A percentile compares a stretch with the other conserved stretches of the same genome.
Evolutionary conservation across 495 filamentous ascomycete species (phyloP).

Genomic region (Talaromyces liani): DNA sequence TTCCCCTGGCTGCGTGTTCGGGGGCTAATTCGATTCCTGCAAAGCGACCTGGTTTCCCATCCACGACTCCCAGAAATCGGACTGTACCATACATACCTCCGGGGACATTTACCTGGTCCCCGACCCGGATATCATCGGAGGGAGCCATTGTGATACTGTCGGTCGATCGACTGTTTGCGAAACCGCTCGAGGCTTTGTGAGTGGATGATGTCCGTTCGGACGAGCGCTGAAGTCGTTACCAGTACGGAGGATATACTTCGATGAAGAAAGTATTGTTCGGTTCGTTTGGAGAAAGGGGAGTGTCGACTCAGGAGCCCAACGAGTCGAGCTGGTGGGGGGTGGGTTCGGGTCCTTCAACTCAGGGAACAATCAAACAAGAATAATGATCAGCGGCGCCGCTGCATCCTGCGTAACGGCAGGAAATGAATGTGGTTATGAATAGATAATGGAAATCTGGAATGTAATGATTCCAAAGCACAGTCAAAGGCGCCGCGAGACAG

Average conservation of each 20-base stretch:
- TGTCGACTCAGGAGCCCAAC: not conserved
- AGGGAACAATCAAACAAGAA: not conserved
- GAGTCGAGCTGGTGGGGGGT: not conserved
- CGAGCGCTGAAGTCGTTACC: not conserved
- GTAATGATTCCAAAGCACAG: not conserved
- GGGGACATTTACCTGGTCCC: constrained; percentile 88
- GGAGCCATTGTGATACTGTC: constrained; percentile 22
- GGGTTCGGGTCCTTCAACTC: not conserved
- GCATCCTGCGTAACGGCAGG: not conserved
- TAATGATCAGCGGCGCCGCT: not conserved
- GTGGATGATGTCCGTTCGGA: not conserved
- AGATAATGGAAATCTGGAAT: not conserved
- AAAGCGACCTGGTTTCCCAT: constrained; percentile 85
- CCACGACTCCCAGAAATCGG: constrained; percentile 80
- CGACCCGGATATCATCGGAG: constrained; percentile 60
- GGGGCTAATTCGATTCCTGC: constrained; percentile 87
- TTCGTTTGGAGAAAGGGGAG: not conserved
- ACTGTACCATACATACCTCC: constrained; percentile 89
- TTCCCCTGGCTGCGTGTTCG: constrained; percentile 75
- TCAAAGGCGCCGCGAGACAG: not conserved
- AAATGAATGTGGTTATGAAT: not conserved
- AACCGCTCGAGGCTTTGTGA: not conserved
- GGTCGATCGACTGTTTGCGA: not conserved
- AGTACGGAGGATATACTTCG: not conserved
- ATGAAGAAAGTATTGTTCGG: not conserved